Evolutionary conservation across 2,329 filamentous ascomycete species (phyloP).

Genomic region (Beauveria sp.): DNA sequence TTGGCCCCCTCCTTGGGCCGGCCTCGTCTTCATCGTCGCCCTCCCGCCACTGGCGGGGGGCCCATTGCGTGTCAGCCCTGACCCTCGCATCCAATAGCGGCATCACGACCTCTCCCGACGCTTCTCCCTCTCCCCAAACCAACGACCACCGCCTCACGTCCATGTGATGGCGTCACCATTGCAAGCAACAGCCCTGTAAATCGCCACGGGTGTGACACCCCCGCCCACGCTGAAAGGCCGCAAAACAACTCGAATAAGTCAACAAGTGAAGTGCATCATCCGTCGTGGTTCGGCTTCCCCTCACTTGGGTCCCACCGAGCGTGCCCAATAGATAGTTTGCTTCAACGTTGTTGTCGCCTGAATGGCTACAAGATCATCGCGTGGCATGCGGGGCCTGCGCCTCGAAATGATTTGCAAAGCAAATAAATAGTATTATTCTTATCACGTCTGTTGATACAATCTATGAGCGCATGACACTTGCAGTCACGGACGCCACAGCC

Average conservation of each 20-base stretch:
- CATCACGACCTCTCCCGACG: neutral
- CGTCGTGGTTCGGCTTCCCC: conserved; percentile 5
- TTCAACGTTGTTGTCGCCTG: conserved; percentile 1
- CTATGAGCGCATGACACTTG: neutral
- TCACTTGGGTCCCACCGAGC: conserved; percentile 8
- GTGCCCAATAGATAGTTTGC: neutral
- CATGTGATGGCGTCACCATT: conserved; percentile 9
- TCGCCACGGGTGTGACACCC: neutral
- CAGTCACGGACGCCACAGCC: conserved; percentile 1
- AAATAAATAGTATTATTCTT: neutral
- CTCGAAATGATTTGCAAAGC: neutral
- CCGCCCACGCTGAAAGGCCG: neutral
- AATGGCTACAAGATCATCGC: conserved; percentile 7
- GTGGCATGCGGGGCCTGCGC: neutral
- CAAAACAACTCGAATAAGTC: neutral
- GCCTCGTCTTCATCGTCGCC: neutral
- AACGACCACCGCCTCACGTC: neutral
- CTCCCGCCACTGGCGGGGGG: neutral
- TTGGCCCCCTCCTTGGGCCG: neutral
- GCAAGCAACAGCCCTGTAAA: neutral
- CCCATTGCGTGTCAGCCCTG: neutral
- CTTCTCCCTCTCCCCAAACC: neutral
- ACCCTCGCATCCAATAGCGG: neutral
- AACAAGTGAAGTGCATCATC: neutral
- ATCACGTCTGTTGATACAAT: conserved; percentile 4